A percentile compares a stretch with the other conserved stretches of the same genome.
Evolutionary conservation across 345 rosid species (phyloP).

Genomic region (Boechera retrofracta): DNA sequence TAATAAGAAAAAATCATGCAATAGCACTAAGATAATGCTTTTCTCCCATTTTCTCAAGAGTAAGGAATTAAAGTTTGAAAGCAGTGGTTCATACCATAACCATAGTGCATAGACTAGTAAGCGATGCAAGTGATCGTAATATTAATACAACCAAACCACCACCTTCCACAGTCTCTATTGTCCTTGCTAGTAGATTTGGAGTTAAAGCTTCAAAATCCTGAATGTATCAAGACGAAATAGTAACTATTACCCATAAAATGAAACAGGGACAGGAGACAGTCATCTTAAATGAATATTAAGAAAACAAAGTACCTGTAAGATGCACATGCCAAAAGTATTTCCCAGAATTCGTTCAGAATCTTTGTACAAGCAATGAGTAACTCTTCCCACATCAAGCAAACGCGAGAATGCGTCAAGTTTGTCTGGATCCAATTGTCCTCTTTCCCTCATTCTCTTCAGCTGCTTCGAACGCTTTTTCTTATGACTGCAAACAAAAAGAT

Average conservation of each 20-base stretch:
- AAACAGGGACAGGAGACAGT: constrained; percentile 8
- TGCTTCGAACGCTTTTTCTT: constrained; percentile 87
- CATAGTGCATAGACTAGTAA: constrained; percentile 94
- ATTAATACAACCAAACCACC: constrained; percentile 86
- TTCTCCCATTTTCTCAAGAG: neutral
- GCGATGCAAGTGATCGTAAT: constrained; percentile 77
- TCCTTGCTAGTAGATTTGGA: constrained; percentile 94
- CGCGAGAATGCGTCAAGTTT: constrained; percentile 92
- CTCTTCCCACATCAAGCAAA: constrained; percentile 80
- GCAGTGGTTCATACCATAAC: constrained; percentile 71
- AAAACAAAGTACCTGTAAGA: constrained; percentile 69
- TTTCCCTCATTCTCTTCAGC: constrained; percentile 80
- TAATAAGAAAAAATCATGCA: constrained; percentile 46
- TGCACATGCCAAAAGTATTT: constrained; percentile 95
- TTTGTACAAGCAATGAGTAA: constrained; percentile 89
- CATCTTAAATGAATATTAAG: neutral
- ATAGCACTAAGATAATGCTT: neutral
- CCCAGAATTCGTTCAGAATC: constrained; percentile 91
- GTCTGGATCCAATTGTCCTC: constrained; percentile 90
- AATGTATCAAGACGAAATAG: constrained; percentile 18
- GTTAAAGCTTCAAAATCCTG: constrained; percentile 99
- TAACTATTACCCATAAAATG: constrained; percentile 14
- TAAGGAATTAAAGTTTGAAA: neutral
- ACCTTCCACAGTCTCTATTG: constrained; percentile 97
- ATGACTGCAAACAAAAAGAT: constrained; percentile 64